Evolutionary conservation across 140 eudicot species (phyloP).

Genomic region (Oenanthe javanica): DNA sequence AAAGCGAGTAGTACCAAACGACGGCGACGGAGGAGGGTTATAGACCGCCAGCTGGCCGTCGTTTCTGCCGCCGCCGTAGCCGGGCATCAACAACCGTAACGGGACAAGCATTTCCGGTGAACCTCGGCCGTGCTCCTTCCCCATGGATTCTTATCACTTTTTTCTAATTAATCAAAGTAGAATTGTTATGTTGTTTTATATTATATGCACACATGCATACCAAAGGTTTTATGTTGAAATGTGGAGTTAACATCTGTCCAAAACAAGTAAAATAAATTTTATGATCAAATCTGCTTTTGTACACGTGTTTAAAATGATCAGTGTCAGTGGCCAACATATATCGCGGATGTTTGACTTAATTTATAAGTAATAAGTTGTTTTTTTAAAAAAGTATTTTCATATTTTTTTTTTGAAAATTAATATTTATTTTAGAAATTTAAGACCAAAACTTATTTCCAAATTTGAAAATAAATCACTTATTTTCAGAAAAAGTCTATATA

Average conservation of each 20-base stretch:
- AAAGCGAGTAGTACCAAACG: not conserved
- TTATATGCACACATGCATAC: no score
- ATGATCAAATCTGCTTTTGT: not conserved
- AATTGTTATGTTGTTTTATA: no score
- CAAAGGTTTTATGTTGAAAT: not conserved
- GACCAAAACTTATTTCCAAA: no score
- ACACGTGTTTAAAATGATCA: not conserved
- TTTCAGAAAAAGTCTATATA: no score
- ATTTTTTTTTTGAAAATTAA: no score
- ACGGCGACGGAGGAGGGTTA: conserved; percentile 5
- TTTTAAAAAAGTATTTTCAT: no score
- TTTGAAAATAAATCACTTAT: no score
- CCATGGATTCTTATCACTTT: not conserved
- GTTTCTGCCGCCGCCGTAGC: not conserved
- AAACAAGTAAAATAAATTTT: not conserved
- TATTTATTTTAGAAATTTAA: no score
- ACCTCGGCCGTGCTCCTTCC: not conserved
- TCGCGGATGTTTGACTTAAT: no score
- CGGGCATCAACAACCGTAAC: conserved; percentile 3
- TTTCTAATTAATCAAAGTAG: not conserved
- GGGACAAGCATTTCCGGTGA: conserved; percentile 13
- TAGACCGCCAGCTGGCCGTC: conserved; percentile 8
- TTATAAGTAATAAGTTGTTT: no score
- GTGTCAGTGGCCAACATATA: no score
- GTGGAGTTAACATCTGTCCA: not conserved